Percentiles rank a stretch among this genome's conserved stretches.
phyloP scores from a whole-genome alignment of 495 filamentous ascomycete species.

The Aspergillus hancockii region DNA sequence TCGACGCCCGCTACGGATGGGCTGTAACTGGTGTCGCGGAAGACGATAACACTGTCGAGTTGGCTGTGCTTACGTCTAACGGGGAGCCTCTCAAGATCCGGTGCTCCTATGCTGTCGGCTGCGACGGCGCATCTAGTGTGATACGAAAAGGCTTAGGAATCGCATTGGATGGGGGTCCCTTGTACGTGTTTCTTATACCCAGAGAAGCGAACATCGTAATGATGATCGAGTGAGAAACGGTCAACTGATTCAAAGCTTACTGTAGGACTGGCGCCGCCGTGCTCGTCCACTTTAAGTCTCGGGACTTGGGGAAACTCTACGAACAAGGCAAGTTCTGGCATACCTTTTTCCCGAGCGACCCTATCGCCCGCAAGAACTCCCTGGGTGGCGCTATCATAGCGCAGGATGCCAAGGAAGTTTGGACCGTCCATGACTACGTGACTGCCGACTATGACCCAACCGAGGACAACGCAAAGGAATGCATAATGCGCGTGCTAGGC shows the following conservation, averaged over 20 bases:
- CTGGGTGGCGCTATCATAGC: slow-evolving; percentile 18
- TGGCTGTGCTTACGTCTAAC: no score
- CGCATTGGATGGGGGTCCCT: slow-evolving; percentile 19
- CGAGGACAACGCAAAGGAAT: slow-evolving; percentile 16
- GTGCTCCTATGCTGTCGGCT: slow-evolving; percentile 20
- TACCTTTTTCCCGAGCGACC: slow-evolving; percentile 21
- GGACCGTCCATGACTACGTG: slow-evolving; percentile 25
- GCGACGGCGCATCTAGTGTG: slow-evolving; percentile 22
- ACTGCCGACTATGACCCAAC: not conserved
- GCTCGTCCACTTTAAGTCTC: slow-evolving; percentile 35
- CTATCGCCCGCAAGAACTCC: no score
- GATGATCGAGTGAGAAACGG: no score
- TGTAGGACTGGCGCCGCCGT: no score
- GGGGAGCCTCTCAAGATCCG: no score
- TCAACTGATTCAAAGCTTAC: no score
- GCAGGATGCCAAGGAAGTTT: slow-evolving; percentile 33
- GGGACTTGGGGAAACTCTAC: slow-evolving; percentile 19
- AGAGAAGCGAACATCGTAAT: no score
- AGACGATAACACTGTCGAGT: no score
- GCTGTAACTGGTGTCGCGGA: no score
- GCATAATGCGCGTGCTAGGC: slow-evolving; percentile 23
- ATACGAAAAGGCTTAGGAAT: slow-evolving; percentile 17
- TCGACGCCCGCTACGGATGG: slow-evolving; percentile 1
- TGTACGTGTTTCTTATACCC: no score
- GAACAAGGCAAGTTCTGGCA: slow-evolving; percentile 32